A percentile compares a stretch with the other conserved stretches of the same genome.
phyloP scores from a whole-genome alignment of 257 asterid species.

The Osmanthus fragrans region DNA sequence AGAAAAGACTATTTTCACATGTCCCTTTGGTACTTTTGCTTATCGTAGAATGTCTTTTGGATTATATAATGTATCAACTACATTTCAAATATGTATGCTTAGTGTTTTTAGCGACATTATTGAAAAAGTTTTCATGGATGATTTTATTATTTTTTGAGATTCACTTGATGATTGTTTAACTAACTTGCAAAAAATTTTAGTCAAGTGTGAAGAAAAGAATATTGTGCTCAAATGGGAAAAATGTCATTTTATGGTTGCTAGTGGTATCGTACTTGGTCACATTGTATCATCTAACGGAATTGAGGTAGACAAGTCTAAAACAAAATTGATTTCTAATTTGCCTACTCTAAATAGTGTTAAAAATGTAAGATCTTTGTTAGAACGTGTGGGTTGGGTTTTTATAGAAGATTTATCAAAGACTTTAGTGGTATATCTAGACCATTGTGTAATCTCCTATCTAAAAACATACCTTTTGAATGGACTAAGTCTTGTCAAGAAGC shows the following conservation, averaged over 20 bases:
- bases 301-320: too few species aligned
- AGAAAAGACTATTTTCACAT: too few species aligned
- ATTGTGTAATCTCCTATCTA: too few species aligned
- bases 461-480: too few species aligned
- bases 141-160: neutral
- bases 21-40: too few species aligned
- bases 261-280: neutral
- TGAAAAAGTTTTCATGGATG: neutral
- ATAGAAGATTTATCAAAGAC: neutral
- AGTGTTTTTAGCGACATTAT: too few species aligned
- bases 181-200: neutral
- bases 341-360: neutral
- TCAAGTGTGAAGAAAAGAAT: neutral
- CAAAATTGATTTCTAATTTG: neutral
- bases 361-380: neutral
- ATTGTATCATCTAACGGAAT: too few species aligned
- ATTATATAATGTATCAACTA: too few species aligned
- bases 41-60: too few species aligned
- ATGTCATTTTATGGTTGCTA: neutral
- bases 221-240: neutral
- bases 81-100: too few species aligned
- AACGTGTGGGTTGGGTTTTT: neutral
- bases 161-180: neutral
- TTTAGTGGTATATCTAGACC: too few species aligned
- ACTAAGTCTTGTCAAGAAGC: too few species aligned